A percentile compares a stretch with the other conserved stretches of the same genome.
phyloP scores from a whole-genome alignment of 2,329 filamentous ascomycete species.

The Fusarium sp. region DNA sequence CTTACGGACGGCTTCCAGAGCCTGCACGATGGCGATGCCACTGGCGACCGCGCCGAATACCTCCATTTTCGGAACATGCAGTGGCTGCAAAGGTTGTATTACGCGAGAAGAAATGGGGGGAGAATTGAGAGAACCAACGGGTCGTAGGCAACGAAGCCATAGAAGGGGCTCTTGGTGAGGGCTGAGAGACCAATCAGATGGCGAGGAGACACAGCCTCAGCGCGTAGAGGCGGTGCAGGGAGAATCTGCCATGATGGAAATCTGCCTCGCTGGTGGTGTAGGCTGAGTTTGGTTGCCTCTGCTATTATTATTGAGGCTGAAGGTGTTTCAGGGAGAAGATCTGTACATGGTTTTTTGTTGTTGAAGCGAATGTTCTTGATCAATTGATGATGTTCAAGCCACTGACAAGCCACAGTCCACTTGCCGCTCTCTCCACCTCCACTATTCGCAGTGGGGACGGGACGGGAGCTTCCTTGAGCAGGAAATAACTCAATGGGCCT shows the following conservation, averaged over 20 bases:
- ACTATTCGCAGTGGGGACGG: not conserved
- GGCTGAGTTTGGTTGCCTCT: not conserved
- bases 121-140: not conserved
- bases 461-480: not conserved
- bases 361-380: not conserved
- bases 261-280: not conserved
- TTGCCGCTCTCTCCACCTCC: not conserved
- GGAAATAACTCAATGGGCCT: not conserved
- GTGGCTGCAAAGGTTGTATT: not conserved
- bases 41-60: constrained; percentile 23
- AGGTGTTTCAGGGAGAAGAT: not conserved
- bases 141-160: not conserved
- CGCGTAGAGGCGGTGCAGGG: not conserved
- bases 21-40: constrained; percentile 22
- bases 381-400: not conserved
- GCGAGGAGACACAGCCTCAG: not conserved
- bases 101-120: not conserved
- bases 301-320: not conserved
- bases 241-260: not conserved
- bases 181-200: constrained; percentile 10
- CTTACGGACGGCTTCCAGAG: constrained; percentile 14
- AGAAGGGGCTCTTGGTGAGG: not conserved
- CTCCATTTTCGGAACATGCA: constrained; percentile 9
- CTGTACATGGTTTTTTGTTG: not conserved
- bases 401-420: not conserved